Base-by-base conservation (phyloP, 2,329 filamentous ascomycete species). In the Teratosphaeria gauchensis region DNA sequence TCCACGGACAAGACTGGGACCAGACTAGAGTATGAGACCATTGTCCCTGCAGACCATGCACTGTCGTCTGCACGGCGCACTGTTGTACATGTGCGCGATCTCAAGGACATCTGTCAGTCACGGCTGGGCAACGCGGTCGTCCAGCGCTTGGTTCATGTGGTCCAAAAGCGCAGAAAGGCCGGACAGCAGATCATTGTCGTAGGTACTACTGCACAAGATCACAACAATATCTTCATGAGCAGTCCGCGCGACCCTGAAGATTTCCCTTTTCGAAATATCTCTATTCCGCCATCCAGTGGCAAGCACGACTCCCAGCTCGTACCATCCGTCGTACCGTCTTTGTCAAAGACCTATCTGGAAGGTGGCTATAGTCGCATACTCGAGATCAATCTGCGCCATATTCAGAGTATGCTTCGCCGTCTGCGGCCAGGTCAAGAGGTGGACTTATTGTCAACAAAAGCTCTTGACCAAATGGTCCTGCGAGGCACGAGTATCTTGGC, bases 121-220 rank as follows among this genome's bases (percentile, higher is more conserved):
- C 72, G 81, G 5, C 84, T 90, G 59, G 90, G 90, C 11, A 79
- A 82, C 1, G 80, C 82, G 24, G 82, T 97, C 33, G 75, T 96
- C 7, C 76, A 79, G 48, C 84, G 86, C 59, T 75, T 99, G 12
- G 84, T 89, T 56, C 81, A 83, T 54, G 78, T 88, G 6, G 83
- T 95, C 30, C 86, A 92, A 66, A 82, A 83, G 60, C 81, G 86
- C 59, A 88, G 92, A 78, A 80, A 81, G 57, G 80, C 83, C 46
- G 91, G 91, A 4, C 82, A 85, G 64, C 83, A 82, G 60, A 81
- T 96, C 56, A 81, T 92, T 58, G 80, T 96, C 19, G 75, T 97
- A 33, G 94, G 92, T n/a, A 90, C 89, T 5, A 87, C 87, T 9
- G 80, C 85, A 0, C 78, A 65, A 16, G 59, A 52, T 21, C 51